Evolutionary conservation across 495 filamentous ascomycete genomes (phyloP).

Genomic region (Aspergillus wentii): DNA sequence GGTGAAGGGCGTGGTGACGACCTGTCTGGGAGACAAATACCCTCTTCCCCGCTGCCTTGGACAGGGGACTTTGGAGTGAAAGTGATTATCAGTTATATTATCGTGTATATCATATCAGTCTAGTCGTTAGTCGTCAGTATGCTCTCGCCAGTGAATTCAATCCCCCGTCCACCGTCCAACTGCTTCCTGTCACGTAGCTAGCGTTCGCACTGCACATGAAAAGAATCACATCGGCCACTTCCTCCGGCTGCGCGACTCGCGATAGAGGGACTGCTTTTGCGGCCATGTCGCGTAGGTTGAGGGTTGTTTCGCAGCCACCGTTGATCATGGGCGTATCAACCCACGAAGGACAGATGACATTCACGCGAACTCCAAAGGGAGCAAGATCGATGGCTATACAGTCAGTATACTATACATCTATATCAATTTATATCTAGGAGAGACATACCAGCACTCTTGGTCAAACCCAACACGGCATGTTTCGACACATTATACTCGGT

Average conservation of each 20-base stretch:
- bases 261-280: conserved; percentile 3
- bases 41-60: conserved; percentile 9
- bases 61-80: conserved; percentile 5
- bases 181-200: conserved; percentile 8
- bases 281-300: conserved; percentile 3
- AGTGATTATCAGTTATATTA: too few species aligned
- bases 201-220: conserved; percentile 6
- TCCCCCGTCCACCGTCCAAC: conserved; percentile 7
- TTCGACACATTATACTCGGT: conserved; percentile 36
- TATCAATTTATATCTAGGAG: too few species aligned
- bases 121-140: too few species aligned
- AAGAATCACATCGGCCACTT: conserved; percentile 5
- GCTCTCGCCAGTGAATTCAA: too few species aligned
- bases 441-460: conserved; percentile 26
- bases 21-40: conserved; percentile 10
- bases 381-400: conserved; percentile 29
- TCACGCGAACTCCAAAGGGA: conserved; percentile 30
- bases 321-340: conserved; percentile 34
- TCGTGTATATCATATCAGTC: too few species aligned
- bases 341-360: conserved; percentile 39
- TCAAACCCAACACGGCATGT: conserved; percentile 39
- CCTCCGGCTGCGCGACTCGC: conserved; percentile 3
- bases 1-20: conserved; percentile 12
- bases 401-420: background rate
- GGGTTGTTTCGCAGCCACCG: conserved; percentile 12